These are phyloP conservation scores for Ascomycota sp. DNA, from an alignment of 2,329 filamentous ascomycete species.

Conservation along the genomic window DNA sequence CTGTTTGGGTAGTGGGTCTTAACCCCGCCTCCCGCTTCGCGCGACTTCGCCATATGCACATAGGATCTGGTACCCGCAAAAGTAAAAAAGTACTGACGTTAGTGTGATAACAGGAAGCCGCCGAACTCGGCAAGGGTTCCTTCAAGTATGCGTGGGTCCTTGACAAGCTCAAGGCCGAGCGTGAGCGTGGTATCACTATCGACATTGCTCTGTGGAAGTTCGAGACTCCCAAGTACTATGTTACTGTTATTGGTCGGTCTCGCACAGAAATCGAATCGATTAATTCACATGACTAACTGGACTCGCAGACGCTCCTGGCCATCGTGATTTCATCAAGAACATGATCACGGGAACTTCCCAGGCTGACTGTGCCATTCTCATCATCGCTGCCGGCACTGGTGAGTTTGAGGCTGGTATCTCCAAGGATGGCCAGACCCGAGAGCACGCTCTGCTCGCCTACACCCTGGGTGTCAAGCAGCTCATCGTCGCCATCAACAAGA, in stretches of 20 bases:
- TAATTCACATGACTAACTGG: conserved; percentile 2
- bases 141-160: conserved; percentile 99
- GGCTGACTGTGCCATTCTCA: conserved; percentile 98
- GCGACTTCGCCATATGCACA: too few species aligned
- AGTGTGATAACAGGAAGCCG: conserved; percentile 57
- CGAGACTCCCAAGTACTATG: conserved; percentile 94
- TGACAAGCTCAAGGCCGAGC: conserved; percentile 99
- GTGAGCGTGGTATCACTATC: conserved; percentile 99
- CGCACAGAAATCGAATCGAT: too few species aligned
- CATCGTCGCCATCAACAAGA: conserved; percentile 99
- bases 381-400: conserved; percentile 99
- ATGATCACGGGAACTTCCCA: conserved; percentile 99
- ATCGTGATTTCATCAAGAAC: conserved; percentile 99
- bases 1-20: not conserved
- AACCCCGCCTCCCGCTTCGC: conserved; percentile 3
- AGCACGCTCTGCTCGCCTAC: conserved; percentile 99
- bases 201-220: conserved; percentile 99
- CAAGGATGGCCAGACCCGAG: conserved; percentile 99
- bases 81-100: conserved; percentile 2
- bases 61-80: not conserved
- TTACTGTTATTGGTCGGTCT: conserved; percentile 85
- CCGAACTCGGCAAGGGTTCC: conserved; percentile 98
- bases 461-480: conserved; percentile 99
- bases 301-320: conserved; percentile 69
- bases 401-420: conserved; percentile 99